Evolutionary conservation across 345 rosid species (phyloP).

Genomic region (Gossypium longicalyx): DNA sequence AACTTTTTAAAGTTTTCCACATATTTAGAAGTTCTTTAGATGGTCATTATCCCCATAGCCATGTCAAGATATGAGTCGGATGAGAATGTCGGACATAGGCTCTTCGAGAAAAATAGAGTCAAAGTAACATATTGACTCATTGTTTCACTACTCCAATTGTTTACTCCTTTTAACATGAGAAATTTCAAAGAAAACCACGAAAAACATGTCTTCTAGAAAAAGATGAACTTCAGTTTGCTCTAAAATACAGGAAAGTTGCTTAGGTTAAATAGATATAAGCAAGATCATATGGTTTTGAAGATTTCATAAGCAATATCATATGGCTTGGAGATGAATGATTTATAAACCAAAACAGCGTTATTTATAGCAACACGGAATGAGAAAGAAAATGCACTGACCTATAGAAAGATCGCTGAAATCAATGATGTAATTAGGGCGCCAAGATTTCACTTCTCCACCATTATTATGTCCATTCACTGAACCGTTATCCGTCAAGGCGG

Average conservation of each 20-base stretch:
- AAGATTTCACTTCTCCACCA: conserved; percentile 35
- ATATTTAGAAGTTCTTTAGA: not conserved
- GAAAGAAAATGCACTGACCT: conserved; percentile 40
- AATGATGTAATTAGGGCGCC: conserved; percentile 70
- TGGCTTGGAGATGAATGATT: not conserved
- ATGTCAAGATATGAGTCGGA: not conserved
- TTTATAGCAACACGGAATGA: not conserved
- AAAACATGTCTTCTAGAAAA: not conserved
- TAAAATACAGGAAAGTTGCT: not conserved
- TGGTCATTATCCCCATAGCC: not conserved
- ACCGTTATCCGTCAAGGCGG: conserved; percentile 11
- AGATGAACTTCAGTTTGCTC: not conserved
- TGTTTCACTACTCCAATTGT: not conserved
- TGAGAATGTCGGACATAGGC: not conserved
- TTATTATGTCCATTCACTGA: conserved; percentile 28
- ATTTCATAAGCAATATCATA: not conserved
- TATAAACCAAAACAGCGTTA: conserved; percentile 1
- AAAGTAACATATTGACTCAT: not conserved
- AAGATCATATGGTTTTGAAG: not conserved
- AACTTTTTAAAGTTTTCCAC: not conserved
- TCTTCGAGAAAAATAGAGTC: not conserved
- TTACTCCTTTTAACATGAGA: not conserved
- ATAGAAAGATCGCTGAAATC: conserved; percentile 76
- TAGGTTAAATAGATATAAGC: not conserved
- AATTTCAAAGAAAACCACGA: not conserved